Base-by-base conservation (phyloP, 2,329 filamentous ascomycete genomes). In the Neocatenulostroma microsporum region DNA sequence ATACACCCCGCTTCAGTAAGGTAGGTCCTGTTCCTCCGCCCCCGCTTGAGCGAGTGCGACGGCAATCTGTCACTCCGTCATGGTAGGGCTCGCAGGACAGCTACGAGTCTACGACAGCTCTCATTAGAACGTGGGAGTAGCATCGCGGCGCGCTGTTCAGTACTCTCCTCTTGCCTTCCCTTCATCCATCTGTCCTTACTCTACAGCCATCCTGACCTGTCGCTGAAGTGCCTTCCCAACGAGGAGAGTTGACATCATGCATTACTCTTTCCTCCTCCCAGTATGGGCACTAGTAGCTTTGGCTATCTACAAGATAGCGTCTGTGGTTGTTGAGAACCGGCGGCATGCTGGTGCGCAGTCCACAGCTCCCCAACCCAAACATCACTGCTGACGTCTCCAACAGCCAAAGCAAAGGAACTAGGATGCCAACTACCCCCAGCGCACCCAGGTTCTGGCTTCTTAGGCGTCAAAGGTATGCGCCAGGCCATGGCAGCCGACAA, bases 381-480 rank as follows among this genome's bases (percentile, higher is more conserved):
- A 8, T n/a, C n/a, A 32, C 14, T 44, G 7, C 7, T 29, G 14
- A 36, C 21, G 26, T 40, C n/a, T 5, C 26, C 31, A 26, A 25
- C 31, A 43, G 43, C 36, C 18, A 47, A 40, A 39, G 46, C 50
- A 30, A 47, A 37, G 24, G 40, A 51, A 30, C 42, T 48, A 6
- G 46, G 44, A 12, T 56, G 53, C 35, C 37, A 48, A 39, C 47
- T 49, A 10, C 36, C 50, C 7, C 50, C 50, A 14, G 36, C 27
- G 14, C 47, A 45, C 31, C 48, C 49, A 2, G 36, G 47, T 10
- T 29, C 31, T 25, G 56, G 54, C 11, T 46, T 56, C 35, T 34
- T 58, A 7, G 56, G 56, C 4, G 33, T 55, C 34, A 49, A 50
- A 11, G 40, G 48, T 27, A 35, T 58, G 33, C 50, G 50, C 36